Percentiles rank a stretch among this genome's conserved stretches.
Conservation (phyloP, 768 basidiomycete species). For the Gymnopilus dilepis region DNA sequence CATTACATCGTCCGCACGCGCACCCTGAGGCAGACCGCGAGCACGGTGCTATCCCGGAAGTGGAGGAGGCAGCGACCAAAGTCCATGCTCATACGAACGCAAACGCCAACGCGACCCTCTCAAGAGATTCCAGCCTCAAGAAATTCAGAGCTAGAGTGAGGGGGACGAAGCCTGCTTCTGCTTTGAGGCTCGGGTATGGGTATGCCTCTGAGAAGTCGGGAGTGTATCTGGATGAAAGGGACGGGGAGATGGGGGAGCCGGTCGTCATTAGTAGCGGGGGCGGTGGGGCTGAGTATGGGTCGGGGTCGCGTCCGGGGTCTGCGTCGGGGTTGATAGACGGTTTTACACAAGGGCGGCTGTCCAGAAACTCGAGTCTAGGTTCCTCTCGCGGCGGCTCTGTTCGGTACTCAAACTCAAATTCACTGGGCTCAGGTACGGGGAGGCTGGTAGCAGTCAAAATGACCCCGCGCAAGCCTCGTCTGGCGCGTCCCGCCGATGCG, state of each 20-base stretch:
- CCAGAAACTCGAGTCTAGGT: conserved; percentile 20
- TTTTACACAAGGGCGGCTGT: conserved; percentile 7
- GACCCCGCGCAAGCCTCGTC: conserved; percentile 41
- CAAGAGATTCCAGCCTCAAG: conserved; percentile 32
- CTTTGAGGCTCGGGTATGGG: too few relatives aligned
- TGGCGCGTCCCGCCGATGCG: conserved; percentile 5
- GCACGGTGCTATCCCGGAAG: too few relatives aligned
- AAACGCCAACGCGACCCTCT: conserved; percentile 16
- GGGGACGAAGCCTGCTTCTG: conserved; percentile 32
- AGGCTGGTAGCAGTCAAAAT: conserved; percentile 55
- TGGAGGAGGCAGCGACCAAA: neutral
- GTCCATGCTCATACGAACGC: too few relatives aligned
- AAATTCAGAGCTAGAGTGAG: conserved; percentile 36
- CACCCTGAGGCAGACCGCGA: too few relatives aligned
- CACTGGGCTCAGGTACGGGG: conserved; percentile 19
- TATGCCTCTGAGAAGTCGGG: too few relatives aligned
- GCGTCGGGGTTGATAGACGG: conserved; percentile 8
- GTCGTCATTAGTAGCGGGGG: conserved; percentile 9
- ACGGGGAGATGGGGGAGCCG: conserved; percentile 35
- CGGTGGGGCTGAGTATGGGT: neutral
- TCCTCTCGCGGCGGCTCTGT: neutral
- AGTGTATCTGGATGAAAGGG: conserved; percentile 33
- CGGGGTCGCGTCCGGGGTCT: neutral
- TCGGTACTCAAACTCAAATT: neutral
- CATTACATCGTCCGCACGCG: neutral